Evolutionary conservation across 306 rosid genomes (phyloP), one percentile per base, ranked within the genome.

Genomic region (Lithocarpus polystachyus): DNA sequence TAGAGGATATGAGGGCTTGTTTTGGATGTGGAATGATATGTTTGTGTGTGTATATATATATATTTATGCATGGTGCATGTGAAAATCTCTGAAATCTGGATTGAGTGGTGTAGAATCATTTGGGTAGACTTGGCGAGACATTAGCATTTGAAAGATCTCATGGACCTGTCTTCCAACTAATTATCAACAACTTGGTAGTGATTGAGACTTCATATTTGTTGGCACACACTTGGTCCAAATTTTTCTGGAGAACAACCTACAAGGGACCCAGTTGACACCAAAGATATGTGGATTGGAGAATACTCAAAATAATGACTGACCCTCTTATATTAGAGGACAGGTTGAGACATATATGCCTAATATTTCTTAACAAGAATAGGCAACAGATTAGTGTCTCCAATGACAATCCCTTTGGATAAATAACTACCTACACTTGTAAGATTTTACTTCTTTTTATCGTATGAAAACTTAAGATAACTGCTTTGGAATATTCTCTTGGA

Each of bases 131-230:
- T 67, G 24, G 65, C 52, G 71, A 75, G 56, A 40, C 22, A 80
- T 2, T 56, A 79, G 80, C 48, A 71, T 77, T 65, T 31, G 56
- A 78, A 43, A 61, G 23, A 74, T 35, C 87, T 78, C 78, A 86
- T 76, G 84, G 83, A 57, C 45, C 13, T 82, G 88, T 54, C 51
- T 33, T 78, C 71, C 48, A 73, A 37, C 22, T 68, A 17, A 64
- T 60, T 18, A 72, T 61, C 54, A 71, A 75, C 73, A 70, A 8
- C 68, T 78, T 81, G 78, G 71, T 54, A 28, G 43, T 56, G 81
- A 70, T 22, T 75, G 17, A 37, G 75, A 55, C 75, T 72, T 6
- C 53, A 9, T 48, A 64, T 57, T 37, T 24, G 51, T 51, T 79
- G 74, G 60, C 53, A 37, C 37, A 17, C 77, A 72, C 15, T 65